phyloP scores from a whole-genome alignment of 2,329 filamentous ascomycete genomes.

The Pseudogymnoascus verrucosus region DNA sequence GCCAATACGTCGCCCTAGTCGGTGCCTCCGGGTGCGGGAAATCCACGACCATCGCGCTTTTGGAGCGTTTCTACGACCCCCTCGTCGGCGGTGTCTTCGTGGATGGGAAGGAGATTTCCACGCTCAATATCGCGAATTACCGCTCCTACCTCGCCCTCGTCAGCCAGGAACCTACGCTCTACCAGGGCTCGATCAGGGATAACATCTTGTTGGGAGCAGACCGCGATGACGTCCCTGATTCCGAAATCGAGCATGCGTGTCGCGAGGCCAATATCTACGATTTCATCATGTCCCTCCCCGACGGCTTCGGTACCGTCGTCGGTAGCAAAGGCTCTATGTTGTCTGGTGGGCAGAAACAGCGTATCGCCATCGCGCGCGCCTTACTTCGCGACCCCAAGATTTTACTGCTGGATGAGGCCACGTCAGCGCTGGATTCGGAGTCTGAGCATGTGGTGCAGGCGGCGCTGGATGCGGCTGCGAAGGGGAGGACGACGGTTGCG shows the following conservation, averaged over 20 bases:
- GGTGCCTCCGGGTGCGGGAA: slow-evolving; percentile 95
- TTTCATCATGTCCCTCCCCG: slow-evolving; percentile 77
- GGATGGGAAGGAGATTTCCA: slow-evolving; percentile 74
- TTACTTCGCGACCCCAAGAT: slow-evolving; percentile 87
- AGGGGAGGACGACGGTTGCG: slow-evolving; percentile 83
- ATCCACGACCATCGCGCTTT: slow-evolving; percentile 80
- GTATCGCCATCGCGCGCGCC: slow-evolving; percentile 82
- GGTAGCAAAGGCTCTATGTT: slow-evolving; percentile 80
- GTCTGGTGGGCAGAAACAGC: slow-evolving; percentile 89
- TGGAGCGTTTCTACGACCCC: slow-evolving; percentile 93
- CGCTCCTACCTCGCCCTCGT: slow-evolving; percentile 78
- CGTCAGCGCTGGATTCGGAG: slow-evolving; percentile 67
- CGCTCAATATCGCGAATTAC: slow-evolving; percentile 78
- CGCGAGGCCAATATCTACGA: slow-evolving; percentile 89
- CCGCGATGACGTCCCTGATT: slow-evolving; percentile 59
- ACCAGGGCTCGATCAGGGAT: slow-evolving; percentile 84
- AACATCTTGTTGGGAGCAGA: slow-evolving; percentile 78
- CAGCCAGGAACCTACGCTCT: slow-evolving; percentile 88
- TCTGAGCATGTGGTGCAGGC: slow-evolving; percentile 74
- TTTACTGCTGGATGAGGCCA: slow-evolving; percentile 75
- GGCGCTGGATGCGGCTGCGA: slow-evolving; percentile 72
- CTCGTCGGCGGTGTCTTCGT: slow-evolving; percentile 71
- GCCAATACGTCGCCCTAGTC: slow-evolving; percentile 81
- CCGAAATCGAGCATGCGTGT: slow-evolving; percentile 68
- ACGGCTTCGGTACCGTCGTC: slow-evolving; percentile 78